Evolutionary conservation across 2,329 filamentous ascomycete genomes (phyloP), one percentile per base, ranked within the genome.

Genomic region (Penicillium sp.): DNA sequence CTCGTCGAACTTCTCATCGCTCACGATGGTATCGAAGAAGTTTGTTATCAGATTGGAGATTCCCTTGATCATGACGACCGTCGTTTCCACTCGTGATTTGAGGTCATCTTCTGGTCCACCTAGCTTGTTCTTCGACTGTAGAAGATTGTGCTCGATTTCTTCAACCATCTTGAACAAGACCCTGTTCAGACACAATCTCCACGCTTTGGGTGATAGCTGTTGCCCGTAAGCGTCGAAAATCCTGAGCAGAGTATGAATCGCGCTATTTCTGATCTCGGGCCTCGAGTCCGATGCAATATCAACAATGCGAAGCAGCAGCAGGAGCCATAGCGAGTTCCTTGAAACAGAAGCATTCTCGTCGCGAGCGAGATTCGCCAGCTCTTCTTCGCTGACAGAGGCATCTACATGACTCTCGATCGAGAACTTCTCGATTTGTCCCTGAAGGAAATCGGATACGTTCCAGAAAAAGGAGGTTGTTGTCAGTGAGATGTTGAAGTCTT

Each of bases 401-500:
- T 71, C 67, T 31, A 73, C 60, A 44, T 69, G 62, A 10, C 58
- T 60, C 46, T 70, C 68, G 44, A 72, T 64, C 1, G 63, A 69
- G 44, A 71, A 70, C 10, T 66, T 60, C 20, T 75, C 72, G 42
- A 75, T 74, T 32, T 75, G 73, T 6, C 71, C 70, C 48, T 81
- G 78, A 18, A 97, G 76, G 56, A 91, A 93, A 67, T 96, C 91
- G 0, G 92, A 95, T 6, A 96, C 81, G 46, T 92, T 91, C 89
- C 91, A 96, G 68, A 95, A 95, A 65, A 95, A 93, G 0, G 92
- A 95, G 7, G 95, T 88, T 1, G 91, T 93, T 29, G 93, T 97
- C 24, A 98, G 76, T 0, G 92, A 92, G 62, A 97, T 95, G 60
- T 98, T 98, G 32, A 98, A 78, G 64, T 98, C 93, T 58, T 95